These are phyloP conservation scores for Ichthyophthirius multifiliis DNA, from an alignment of 169 alveolate genomes.

Conservation along the genomic window DNA sequence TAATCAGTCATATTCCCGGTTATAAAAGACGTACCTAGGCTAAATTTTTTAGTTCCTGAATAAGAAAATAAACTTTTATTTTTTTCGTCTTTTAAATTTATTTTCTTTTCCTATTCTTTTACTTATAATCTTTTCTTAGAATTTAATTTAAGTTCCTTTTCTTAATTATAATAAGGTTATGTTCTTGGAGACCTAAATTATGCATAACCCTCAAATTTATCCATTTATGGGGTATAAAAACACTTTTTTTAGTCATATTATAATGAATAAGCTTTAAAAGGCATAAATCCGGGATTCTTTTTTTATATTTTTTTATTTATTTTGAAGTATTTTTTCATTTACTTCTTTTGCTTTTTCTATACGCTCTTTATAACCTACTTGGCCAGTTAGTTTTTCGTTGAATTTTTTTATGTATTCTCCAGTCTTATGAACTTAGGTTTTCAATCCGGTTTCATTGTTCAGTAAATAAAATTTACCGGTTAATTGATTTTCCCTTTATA, in stretches of 20 bases:
- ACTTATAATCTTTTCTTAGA: not conserved
- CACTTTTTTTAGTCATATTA: not conserved
- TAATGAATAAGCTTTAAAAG: not conserved
- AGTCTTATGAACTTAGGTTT: constrained; percentile 25
- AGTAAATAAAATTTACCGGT: constrained; percentile 30
- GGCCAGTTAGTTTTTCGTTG: constrained; percentile 18
- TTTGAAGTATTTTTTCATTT: no score
- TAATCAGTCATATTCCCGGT: no score
- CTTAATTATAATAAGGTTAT: not conserved
- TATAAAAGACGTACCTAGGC: not conserved
- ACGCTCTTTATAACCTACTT: constrained; percentile 20
- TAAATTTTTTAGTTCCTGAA: not conserved
- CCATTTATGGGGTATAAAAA: not conserved
- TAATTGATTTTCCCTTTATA: no score
- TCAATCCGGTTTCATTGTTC: constrained; percentile 29
- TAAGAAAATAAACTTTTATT: not conserved
- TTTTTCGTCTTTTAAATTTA: not conserved
- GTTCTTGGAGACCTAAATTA: not conserved
- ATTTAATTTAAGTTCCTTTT: not conserved
- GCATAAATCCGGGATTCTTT: not conserved
- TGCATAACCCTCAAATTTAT: not conserved
- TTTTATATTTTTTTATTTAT: not conserved
- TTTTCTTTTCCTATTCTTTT: not conserved
- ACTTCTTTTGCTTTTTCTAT: not conserved
- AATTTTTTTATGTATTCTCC: constrained; percentile 35